phyloP scores from a whole-genome alignment of 176 grass and related monocot species.

The Aegilops tauschii region DNA sequence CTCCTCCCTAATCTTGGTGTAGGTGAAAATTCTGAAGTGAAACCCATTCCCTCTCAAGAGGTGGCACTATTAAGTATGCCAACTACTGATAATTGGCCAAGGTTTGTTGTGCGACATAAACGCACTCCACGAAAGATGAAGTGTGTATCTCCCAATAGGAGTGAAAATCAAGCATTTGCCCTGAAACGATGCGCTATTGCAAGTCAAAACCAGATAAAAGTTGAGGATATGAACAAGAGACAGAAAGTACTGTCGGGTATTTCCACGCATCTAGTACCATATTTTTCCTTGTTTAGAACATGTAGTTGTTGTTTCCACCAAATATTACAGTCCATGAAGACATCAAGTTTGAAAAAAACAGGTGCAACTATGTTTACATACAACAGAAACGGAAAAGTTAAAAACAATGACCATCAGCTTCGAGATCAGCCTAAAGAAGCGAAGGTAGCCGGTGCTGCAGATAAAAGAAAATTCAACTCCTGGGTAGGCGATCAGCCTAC shows the following conservation, averaged over 20 bases:
- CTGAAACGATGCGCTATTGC: neutral
- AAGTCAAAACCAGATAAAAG: neutral
- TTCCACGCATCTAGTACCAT: neutral
- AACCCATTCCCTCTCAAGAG: constrained; percentile 37
- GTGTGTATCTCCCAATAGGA: neutral
- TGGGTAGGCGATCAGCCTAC: neutral
- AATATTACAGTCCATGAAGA: neutral
- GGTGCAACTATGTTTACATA: neutral
- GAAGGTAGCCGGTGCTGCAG: neutral
- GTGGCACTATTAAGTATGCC: constrained; percentile 1
- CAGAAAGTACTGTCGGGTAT: neutral
- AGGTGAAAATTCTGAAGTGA: constrained; percentile 24
- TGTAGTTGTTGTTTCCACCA: neutral
- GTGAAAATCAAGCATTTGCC: neutral
- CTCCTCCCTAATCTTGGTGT: neutral
- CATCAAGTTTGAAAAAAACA: neutral
- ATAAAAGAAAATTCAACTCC: constrained; percentile 1
- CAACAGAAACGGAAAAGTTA: neutral
- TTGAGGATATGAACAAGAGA: constrained; percentile 2
- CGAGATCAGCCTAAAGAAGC: neutral
- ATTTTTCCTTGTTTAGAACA: neutral
- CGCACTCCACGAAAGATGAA: neutral
- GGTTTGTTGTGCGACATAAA: neutral
- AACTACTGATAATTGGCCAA: neutral
- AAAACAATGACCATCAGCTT: neutral